Conservation (phyloP, 2,329 filamentous ascomycete species). For the Saccharata proteae region DNA sequence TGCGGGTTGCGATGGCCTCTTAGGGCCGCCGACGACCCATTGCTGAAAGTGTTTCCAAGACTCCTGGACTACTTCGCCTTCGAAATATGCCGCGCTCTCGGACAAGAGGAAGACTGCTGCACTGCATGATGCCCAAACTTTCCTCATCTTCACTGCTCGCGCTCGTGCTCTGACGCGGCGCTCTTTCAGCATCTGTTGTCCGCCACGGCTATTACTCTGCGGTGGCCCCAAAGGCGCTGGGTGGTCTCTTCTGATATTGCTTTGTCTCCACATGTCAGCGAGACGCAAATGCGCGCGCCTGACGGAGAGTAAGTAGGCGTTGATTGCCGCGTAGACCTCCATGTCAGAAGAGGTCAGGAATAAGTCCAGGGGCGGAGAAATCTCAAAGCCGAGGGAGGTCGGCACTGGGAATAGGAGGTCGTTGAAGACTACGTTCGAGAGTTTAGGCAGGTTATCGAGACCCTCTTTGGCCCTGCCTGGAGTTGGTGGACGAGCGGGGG, state of each 20-base stretch:
- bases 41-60: slow-evolving; percentile 68
- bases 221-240: slow-evolving; percentile 54
- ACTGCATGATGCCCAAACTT: slow-evolving; percentile 80
- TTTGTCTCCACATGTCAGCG: slow-evolving; percentile 77
- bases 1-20: background rate
- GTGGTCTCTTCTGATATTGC: slow-evolving; percentile 62
- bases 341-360: slow-evolving; percentile 70
- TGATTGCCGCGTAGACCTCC: slow-evolving; percentile 69
- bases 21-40: slow-evolving; percentile 52
- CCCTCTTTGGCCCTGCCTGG: slow-evolving; percentile 25
- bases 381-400: slow-evolving; percentile 56
- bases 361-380: slow-evolving; percentile 72
- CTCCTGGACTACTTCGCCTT: slow-evolving; percentile 73
- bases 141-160: slow-evolving; percentile 58
- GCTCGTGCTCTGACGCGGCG: slow-evolving; percentile 52
- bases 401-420: slow-evolving; percentile 74
- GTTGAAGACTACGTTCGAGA: slow-evolving; percentile 50
- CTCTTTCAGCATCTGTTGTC: slow-evolving; percentile 46
- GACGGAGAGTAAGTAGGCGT: slow-evolving; percentile 76
- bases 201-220: slow-evolving; percentile 47
- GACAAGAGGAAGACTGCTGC: slow-evolving; percentile 81
- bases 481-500: slow-evolving; percentile 24
- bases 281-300: slow-evolving; percentile 76
- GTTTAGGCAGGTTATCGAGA: slow-evolving; percentile 21
- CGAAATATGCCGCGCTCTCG: slow-evolving; percentile 77